A percentile compares a stretch with the other conserved stretches of the same genome.
These are phyloP conservation scores for Penicillium maclennaniae DNA, from an alignment of 495 filamentous ascomycete genomes.

Conservation along the genomic window DNA sequence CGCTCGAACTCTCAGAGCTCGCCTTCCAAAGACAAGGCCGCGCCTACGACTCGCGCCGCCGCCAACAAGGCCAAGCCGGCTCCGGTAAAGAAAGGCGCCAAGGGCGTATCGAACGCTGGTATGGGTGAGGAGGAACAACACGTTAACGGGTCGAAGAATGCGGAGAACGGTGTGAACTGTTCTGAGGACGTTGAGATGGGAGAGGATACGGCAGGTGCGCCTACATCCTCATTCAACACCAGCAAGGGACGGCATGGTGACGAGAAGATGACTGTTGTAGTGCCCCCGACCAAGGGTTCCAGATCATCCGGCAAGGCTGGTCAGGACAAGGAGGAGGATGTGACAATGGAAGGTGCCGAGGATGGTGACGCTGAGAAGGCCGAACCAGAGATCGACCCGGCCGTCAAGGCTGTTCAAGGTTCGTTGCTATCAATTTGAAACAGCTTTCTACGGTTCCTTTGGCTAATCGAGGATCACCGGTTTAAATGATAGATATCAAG, in stretches of 20 bases:
- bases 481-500: slow-evolving; percentile 69
- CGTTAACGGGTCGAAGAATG: slow-evolving; percentile 65
- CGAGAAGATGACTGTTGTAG: slow-evolving; percentile 82
- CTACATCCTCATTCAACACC: slow-evolving; percentile 50
- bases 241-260: slow-evolving; percentile 71
- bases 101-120: slow-evolving; percentile 43
- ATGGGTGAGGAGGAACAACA: slow-evolving; percentile 59
- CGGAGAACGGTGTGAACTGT: slow-evolving; percentile 71
- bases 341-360: slow-evolving; percentile 66
- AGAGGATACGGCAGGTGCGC: slow-evolving; percentile 62
- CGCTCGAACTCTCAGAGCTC: slow-evolving; percentile 50
- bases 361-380: slow-evolving; percentile 45
- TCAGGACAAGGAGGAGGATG: slow-evolving; percentile 66
- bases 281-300: slow-evolving; percentile 70
- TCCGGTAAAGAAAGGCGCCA: slow-evolving; percentile 49
- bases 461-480: slow-evolving; percentile 2
- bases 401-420: slow-evolving; percentile 65
- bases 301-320: slow-evolving; percentile 56
- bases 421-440: slow-evolving; percentile 16
- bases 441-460: neutral
- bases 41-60: slow-evolving; percentile 41
- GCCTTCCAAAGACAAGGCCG: slow-evolving; percentile 46
- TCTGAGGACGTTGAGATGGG: slow-evolving; percentile 80
- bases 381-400: slow-evolving; percentile 56
- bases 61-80: slow-evolving; percentile 48